phyloP scores from a whole-genome alignment of 2,329 filamentous ascomycete species.

The Talaromyces albobiverticillius region DNA sequence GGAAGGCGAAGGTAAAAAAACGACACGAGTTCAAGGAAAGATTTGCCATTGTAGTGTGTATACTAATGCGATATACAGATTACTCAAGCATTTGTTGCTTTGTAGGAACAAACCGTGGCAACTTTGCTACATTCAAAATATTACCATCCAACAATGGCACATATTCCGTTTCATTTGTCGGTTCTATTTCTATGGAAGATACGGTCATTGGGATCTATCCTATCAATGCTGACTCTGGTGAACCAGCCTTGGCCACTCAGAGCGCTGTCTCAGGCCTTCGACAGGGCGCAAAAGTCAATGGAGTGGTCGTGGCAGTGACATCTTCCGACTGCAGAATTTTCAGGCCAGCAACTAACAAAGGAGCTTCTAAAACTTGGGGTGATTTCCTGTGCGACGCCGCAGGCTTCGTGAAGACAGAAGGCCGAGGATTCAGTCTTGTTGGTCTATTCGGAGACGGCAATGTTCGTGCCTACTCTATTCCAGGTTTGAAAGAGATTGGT shows the following conservation, averaged over 20 bases:
- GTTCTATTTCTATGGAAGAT: constrained; percentile 65
- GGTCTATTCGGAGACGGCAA: constrained; percentile 81
- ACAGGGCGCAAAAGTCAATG: constrained; percentile 71
- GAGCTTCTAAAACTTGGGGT: constrained; percentile 89
- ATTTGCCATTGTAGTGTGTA: not conserved
- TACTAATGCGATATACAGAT: constrained; percentile 43
- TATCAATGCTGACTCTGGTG: constrained; percentile 74
- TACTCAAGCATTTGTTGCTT: constrained; percentile 95
- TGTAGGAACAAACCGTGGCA: constrained; percentile 81
- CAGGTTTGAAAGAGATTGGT: constrained; percentile 79
- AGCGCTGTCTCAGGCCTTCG: constrained; percentile 71
- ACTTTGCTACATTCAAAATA: constrained; percentile 85
- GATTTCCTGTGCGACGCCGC: constrained; percentile 79
- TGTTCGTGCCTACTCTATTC: constrained; percentile 80
- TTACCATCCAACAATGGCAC: constrained; percentile 67
- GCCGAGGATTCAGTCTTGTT: constrained; percentile 74
- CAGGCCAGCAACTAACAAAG: constrained; percentile 78
- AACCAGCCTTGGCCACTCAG: constrained; percentile 72
- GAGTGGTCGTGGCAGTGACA: constrained; percentile 75
- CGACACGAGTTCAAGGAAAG: not conserved
- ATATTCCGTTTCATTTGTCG: constrained; percentile 71
- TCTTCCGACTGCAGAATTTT: constrained; percentile 77
- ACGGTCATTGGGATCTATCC: constrained; percentile 73
- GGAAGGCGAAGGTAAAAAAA: constrained; percentile 68
- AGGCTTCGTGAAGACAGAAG: constrained; percentile 69